Conservation (phyloP, 805 yeast species). For the Brettanomyces nanus region DNA sequence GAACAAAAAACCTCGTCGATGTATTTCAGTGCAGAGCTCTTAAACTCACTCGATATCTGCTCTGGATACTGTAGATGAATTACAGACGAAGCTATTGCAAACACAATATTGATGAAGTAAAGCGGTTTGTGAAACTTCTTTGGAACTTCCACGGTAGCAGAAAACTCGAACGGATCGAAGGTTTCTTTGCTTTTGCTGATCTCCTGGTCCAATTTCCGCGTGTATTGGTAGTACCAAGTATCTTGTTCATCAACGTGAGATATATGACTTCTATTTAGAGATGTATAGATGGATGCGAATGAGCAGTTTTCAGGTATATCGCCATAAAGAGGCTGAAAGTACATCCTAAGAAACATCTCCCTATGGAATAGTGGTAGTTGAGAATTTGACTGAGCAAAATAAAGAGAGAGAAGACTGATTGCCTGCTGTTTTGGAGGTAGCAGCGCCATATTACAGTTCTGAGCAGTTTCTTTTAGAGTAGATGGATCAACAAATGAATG, state of each 20-base stretch:
- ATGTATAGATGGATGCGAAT: constrained; percentile 51
- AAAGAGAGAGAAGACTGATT: constrained; percentile 50
- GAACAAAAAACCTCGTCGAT: constrained; percentile 51
- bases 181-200: constrained; percentile 14
- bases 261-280: constrained; percentile 30
- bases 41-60: constrained; percentile 60
- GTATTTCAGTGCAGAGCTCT: constrained; percentile 53
- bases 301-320: constrained; percentile 41
- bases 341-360: constrained; percentile 57
- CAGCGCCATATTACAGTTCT: constrained; percentile 31
- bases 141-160: constrained; percentile 38
- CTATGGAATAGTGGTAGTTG: constrained; percentile 82
- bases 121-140: constrained; percentile 41
- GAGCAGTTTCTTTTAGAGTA: constrained; percentile 15
- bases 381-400: constrained; percentile 72
- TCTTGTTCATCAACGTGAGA: constrained; percentile 24
- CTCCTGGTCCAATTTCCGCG: constrained; percentile 24
- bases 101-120: constrained; percentile 66
- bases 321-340: constrained; percentile 80
- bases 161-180: constrained; percentile 27
- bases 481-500: constrained; percentile 22
- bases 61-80: constrained; percentile 61
- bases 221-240: constrained; percentile 42
- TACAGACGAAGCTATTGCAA: constrained; percentile 74
- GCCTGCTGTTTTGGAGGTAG: constrained; percentile 71